These are phyloP conservation scores for Collybia sordida DNA, from an alignment of 768 basidiomycete species.

Conservation along the genomic window DNA sequence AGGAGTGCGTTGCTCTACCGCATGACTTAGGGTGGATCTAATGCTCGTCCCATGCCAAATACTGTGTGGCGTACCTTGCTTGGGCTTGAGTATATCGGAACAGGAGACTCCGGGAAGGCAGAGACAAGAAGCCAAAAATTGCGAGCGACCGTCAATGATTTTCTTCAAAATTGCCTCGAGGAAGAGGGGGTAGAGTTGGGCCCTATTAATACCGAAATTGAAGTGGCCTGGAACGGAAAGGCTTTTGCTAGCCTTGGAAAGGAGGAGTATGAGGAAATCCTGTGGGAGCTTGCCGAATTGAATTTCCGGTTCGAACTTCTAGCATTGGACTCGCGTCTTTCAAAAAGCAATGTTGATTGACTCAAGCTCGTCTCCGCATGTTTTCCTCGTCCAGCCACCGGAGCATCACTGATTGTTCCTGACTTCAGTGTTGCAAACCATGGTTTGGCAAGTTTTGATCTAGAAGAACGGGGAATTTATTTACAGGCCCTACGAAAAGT, in stretches of 20 bases:
- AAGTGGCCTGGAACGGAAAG: background rate
- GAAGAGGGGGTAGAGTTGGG: background rate
- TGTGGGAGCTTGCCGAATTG: slow-evolving; percentile 6
- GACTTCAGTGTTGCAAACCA: slow-evolving; percentile 5
- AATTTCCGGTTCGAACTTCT: slow-evolving; percentile 8
- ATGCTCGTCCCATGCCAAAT: slow-evolving; percentile 1
- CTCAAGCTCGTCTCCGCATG: slow-evolving; percentile 3
- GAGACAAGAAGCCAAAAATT: background rate
- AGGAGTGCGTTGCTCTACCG: background rate
- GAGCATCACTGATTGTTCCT: slow-evolving; percentile 2
- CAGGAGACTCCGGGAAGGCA: too few species aligned
- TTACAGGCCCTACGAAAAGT: slow-evolving; percentile 4
- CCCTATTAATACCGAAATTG: background rate
- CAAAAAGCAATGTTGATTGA: background rate
- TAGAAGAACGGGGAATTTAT: slow-evolving; percentile 1
- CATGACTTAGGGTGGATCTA: background rate
- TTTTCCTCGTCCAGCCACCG: slow-evolving; percentile 1
- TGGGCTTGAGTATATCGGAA: background rate
- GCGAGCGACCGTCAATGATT: background rate
- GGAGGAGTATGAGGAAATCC: background rate
- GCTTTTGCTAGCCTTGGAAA: background rate
- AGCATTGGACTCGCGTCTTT: slow-evolving; percentile 8
- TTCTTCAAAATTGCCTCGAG: background rate
- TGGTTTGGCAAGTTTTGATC: slow-evolving; percentile 4
- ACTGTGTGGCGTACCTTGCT: background rate